phyloP scores from a whole-genome alignment of 352 stramenopile genomes.

The Phytophthora constricta region DNA sequence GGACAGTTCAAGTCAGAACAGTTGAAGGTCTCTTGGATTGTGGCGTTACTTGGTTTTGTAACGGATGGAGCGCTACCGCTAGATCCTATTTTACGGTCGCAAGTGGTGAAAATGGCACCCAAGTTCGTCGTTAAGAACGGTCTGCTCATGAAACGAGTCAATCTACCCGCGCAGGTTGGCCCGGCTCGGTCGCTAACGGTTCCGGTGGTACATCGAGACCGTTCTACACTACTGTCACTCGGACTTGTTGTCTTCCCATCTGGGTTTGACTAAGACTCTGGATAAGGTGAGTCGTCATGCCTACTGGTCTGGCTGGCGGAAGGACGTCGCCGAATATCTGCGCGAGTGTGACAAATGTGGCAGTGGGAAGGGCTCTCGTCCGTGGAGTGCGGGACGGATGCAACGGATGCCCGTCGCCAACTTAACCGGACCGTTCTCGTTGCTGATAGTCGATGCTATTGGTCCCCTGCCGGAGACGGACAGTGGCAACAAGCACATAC shows the following conservation, averaged over 20 bases:
- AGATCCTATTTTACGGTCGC: conserved; percentile 1
- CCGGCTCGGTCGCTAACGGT: conserved; percentile 6
- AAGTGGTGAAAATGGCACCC: neutral
- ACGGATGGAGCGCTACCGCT: conserved; percentile 4
- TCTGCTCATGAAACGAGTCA: conserved; percentile 5
- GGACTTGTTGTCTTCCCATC: conserved; percentile 5
- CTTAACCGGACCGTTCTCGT: neutral
- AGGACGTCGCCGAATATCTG: conserved; percentile 2
- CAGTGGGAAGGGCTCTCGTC: neutral
- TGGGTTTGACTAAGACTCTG: conserved; percentile 3
- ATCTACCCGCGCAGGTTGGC: conserved; percentile 2
- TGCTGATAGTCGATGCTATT: neutral
- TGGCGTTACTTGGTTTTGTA: conserved; percentile 7
- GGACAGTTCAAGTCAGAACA: conserved; percentile 1
- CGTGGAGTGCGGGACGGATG: conserved; percentile 3
- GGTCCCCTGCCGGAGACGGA: neutral
- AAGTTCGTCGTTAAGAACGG: neutral
- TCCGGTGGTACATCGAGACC: conserved; percentile 11
- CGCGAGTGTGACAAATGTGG: neutral
- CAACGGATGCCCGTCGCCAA: conserved; percentile 11
- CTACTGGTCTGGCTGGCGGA: neutral
- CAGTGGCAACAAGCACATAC: neutral
- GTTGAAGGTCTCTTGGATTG: neutral
- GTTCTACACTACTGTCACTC: conserved; percentile 18
- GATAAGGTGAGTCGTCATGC: conserved; percentile 7